phyloP scores from a whole-genome alignment of 2,329 filamentous ascomycete genomes.

The Penicillium sp. region DNA sequence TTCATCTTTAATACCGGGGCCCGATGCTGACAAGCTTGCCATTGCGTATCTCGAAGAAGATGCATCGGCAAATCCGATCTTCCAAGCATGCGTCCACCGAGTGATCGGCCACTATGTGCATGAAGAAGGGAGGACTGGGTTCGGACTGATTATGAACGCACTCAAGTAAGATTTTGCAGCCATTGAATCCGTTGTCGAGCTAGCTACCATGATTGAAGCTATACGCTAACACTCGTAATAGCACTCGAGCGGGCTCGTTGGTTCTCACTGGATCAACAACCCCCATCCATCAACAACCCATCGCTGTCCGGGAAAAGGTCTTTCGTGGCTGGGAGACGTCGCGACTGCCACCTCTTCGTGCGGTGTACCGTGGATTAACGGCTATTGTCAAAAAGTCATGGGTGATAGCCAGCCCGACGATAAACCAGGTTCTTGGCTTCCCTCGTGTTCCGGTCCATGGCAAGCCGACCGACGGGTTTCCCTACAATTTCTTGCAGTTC shows the following conservation, averaged over 20 bases:
- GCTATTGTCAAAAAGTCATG: constrained; percentile 49
- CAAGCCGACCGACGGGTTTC: constrained; percentile 45
- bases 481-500: constrained; percentile 54
- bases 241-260: constrained; percentile 51
- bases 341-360: constrained; percentile 48
- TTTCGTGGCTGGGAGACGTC: constrained; percentile 50
- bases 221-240: constrained; percentile 18
- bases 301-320: constrained; percentile 50
- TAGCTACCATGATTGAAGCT: background rate
- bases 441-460: constrained; percentile 52
- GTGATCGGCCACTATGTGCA: constrained; percentile 47
- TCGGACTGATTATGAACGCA: constrained; percentile 48
- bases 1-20: constrained; percentile 22
- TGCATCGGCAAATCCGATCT: constrained; percentile 44
- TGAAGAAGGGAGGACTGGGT: constrained; percentile 42
- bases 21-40: constrained; percentile 33
- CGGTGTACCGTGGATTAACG: constrained; percentile 45
- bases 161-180: constrained; percentile 43
- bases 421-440: constrained; percentile 48
- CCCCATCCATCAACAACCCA: constrained; percentile 49
- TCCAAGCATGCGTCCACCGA: constrained; percentile 45
- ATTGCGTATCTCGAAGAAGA: constrained; percentile 45
- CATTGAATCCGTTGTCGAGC: background rate
- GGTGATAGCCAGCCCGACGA: constrained; percentile 47
- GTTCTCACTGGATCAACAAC: constrained; percentile 53